Percentiles rank a stretch among this genome's conserved stretches.
These are phyloP conservation scores for Entomortierella chlamydospora DNA, from an alignment of 192 early-diverging fungal species.

Conservation along the genomic window DNA sequence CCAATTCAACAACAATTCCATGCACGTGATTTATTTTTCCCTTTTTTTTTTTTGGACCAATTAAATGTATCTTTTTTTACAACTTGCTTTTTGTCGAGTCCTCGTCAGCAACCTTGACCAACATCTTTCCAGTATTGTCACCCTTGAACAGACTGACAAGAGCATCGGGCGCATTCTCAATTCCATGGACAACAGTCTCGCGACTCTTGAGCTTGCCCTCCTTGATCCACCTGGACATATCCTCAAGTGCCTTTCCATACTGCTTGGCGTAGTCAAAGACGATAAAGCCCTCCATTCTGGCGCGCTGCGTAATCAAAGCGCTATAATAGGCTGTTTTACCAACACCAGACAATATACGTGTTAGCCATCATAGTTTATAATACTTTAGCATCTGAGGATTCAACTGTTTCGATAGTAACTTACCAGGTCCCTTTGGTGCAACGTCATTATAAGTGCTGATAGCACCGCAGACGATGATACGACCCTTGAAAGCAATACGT, in stretches of 20 bases:
- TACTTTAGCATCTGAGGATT: too few species aligned
- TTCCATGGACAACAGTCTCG: slow-evolving; percentile 57
- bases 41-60: too few species aligned
- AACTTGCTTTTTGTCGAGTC: slow-evolving; percentile 46
- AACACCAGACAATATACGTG: background rate
- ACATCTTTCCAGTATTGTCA: slow-evolving; percentile 65
- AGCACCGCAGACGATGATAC: slow-evolving; percentile 65
- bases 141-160: slow-evolving; percentile 63
- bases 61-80: too few species aligned
- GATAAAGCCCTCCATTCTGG: slow-evolving; percentile 66
- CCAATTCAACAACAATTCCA: slow-evolving; percentile 13
- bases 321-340: slow-evolving; percentile 52
- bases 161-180: slow-evolving; percentile 63
- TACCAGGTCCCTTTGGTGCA: slow-evolving; percentile 52
- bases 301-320: slow-evolving; percentile 60
- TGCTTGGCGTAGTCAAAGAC: slow-evolving; percentile 55
- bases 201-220: slow-evolving; percentile 59
- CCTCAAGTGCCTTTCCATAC: slow-evolving; percentile 52
- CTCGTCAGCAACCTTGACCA: slow-evolving; percentile 59
- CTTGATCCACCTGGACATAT: slow-evolving; percentile 60
- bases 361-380: background rate
- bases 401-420: too few species aligned
- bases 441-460: slow-evolving; percentile 62
- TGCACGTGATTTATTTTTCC: slow-evolving; percentile 14
- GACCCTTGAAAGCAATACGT: slow-evolving; percentile 57